These are phyloP conservation scores for Ceratobasidium sp. DNA, from an alignment of 1,284 basidiomycete genomes.

Conservation along the genomic window DNA sequence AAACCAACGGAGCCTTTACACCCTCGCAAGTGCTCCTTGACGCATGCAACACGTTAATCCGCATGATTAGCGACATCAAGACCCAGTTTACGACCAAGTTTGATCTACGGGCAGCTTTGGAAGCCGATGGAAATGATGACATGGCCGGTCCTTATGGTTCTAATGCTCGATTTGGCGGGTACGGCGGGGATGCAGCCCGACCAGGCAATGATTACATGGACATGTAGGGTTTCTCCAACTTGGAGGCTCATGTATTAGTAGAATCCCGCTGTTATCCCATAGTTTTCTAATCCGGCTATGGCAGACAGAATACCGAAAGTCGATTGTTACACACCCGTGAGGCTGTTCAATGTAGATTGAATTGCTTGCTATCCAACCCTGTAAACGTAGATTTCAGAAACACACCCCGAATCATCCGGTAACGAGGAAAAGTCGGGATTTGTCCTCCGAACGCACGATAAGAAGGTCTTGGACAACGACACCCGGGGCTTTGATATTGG, in stretches of 20 bases:
- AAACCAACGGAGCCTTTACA: conserved; percentile 88
- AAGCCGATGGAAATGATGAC: conserved; percentile 45
- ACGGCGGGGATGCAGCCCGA: conserved; percentile 8
- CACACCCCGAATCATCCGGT: neutral
- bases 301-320: neutral
- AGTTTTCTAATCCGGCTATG: neutral
- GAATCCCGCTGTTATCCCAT: conserved; percentile 21
- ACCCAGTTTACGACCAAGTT: conserved; percentile 56
- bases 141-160: conserved; percentile 14
- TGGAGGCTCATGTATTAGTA: conserved; percentile 19
- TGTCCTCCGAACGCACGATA: conserved; percentile 20
- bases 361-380: neutral
- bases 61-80: conserved; percentile 62
- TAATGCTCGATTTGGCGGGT: conserved; percentile 18
- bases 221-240: conserved; percentile 1
- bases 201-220: conserved; percentile 30
- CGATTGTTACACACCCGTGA: neutral
- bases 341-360: neutral
- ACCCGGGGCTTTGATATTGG: neutral
- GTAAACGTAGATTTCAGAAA: neutral
- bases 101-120: conserved; percentile 52
- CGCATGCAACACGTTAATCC: conserved; percentile 84
- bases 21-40: conserved; percentile 85
- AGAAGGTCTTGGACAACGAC: conserved; percentile 1
- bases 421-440: conserved; percentile 12